Evolutionary conservation across 495 filamentous ascomycete species (phyloP), one percentile per base, ranked within the genome.

Genomic region (Podospora tetraspora): DNA sequence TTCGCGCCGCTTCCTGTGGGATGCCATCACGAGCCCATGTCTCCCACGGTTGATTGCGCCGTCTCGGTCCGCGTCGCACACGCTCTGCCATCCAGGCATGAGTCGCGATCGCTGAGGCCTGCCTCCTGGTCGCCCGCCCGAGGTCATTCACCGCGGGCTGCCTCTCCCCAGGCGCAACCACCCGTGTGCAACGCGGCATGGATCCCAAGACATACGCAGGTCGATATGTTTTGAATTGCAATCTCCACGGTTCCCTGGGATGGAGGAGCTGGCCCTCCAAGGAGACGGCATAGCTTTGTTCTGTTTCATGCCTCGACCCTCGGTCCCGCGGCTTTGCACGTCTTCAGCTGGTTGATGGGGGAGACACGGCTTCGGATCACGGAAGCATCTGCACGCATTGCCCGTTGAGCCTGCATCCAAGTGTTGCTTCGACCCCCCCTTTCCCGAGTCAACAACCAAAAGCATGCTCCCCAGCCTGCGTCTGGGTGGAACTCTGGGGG

Each of bases 221-320:
- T 52, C 61, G 62, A 64, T 52, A 59, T 64, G 67, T 69, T 62
- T 69, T 61, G 67, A 23, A 64, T 22, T 30, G 67, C 62, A 69
- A 69, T 69, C 32, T 69, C 67, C 29, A 12, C 37, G 61, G 61
- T 16, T 2, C 25, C 29, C 29, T 64, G 30, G 23, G 34, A 23
- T 30, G 30, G 34, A 64, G 23, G 43, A 64, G 32, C 30, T 24
- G 24, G 62, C 30, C 22, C 59, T 62, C 32, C 61, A 32, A 62
- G 30, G 11, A n/a, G 3, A 22, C 61, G 61, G 37, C 61, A 6
- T 25, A 22, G 61, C 61, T 62, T 19, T 3, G 7, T 21, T 19
- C 32, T 62, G 61, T 29, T 30, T 32, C 13, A 32, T 24, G 4
- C 11, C 43, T 52, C 19, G 43, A 34, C 43, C 43, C 43, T 52